Evolutionary conservation across 2,329 filamentous ascomycete genomes (phyloP).

Genomic region (Clonostachys rosea): DNA sequence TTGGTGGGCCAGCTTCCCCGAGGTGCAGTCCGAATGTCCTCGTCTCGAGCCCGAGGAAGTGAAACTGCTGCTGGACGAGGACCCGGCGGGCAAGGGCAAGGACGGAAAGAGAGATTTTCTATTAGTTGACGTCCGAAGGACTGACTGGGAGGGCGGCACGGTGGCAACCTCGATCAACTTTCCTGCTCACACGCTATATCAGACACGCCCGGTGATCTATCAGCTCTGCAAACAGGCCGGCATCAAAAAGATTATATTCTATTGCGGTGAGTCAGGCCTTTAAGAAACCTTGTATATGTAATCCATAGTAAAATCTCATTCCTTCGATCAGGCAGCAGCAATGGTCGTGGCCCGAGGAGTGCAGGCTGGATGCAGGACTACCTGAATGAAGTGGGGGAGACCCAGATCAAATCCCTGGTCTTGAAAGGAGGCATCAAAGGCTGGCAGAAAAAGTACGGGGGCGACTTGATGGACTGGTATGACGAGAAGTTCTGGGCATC

Average conservation of each 20-base stretch:
- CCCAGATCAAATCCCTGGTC: conserved; percentile 38
- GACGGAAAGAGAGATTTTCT: conserved; percentile 23
- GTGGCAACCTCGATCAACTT: conserved; percentile 49
- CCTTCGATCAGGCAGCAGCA: conserved; percentile 40
- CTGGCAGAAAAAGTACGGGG: conserved; percentile 40
- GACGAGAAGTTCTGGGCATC: conserved; percentile 25
- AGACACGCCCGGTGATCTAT: conserved; percentile 34
- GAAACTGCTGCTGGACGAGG: conserved; percentile 30
- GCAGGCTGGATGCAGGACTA: conserved; percentile 52
- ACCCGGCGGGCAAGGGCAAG: conserved; percentile 12
- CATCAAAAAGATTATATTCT: conserved; percentile 36
- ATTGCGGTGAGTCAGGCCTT: conserved; percentile 31
- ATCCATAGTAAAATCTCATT: background rate
- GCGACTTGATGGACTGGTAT: conserved; percentile 41
- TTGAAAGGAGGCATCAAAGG: conserved; percentile 48
- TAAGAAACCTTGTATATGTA: background rate
- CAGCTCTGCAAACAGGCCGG: conserved; percentile 32
- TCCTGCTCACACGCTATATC: conserved; percentile 39
- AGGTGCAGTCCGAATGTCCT: conserved; percentile 29
- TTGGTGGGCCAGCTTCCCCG: conserved; percentile 37
- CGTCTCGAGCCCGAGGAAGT: conserved; percentile 33
- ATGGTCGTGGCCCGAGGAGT: conserved; percentile 47
- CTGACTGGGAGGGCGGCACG: conserved; percentile 46
- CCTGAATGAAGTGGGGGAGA: conserved; percentile 31
- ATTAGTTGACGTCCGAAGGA: conserved; percentile 35